Evolutionary conservation across 495 filamentous ascomycete genomes (phyloP).

Genomic region (Podospora bellae-mahoneyi): DNA sequence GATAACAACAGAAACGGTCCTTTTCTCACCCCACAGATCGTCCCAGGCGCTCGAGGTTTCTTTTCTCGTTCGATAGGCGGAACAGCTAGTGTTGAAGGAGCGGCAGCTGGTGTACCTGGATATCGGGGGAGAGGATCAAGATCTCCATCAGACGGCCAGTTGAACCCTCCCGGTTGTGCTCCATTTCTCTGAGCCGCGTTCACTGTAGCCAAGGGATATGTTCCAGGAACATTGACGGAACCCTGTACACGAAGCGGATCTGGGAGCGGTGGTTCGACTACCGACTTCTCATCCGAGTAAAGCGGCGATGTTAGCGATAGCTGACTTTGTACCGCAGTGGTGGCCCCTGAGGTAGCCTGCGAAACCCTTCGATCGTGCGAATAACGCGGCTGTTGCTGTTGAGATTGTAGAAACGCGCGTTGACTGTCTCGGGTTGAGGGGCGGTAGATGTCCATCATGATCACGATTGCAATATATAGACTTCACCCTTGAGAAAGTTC

Average conservation of each 20-base stretch:
- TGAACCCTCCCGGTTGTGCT: not conserved
- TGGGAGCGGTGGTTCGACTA: conserved; percentile 7
- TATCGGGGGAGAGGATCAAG: conserved; percentile 14
- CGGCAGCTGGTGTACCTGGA: conserved; percentile 11
- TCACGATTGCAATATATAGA: not conserved
- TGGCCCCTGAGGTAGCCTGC: not conserved
- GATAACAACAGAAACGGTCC: conserved; percentile 17
- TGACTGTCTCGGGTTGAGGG: conserved; percentile 9
- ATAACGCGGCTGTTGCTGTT: not conserved
- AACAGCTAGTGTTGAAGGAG: conserved; percentile 7
- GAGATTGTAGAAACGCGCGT: not conserved
- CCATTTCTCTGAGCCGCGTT: not conserved
- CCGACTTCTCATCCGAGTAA: conserved; percentile 11
- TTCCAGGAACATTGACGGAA: not conserved
- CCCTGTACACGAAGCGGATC: not conserved
- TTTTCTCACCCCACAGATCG: conserved; percentile 20
- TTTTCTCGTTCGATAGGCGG: conserved; percentile 12
- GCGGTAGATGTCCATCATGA: conserved; percentile 6
- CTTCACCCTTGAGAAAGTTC: not conserved
- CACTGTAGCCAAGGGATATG: not conserved
- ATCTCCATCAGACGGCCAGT: conserved; percentile 10
- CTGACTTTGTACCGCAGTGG: not conserved
- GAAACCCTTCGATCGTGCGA: conserved; percentile 4
- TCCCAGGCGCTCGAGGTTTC: not conserved
- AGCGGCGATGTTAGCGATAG: not conserved